A percentile compares a stretch with the other conserved stretches of the same genome.
phyloP scores from a whole-genome alignment of 179 eudicot species.

The Silene coronaria region DNA sequence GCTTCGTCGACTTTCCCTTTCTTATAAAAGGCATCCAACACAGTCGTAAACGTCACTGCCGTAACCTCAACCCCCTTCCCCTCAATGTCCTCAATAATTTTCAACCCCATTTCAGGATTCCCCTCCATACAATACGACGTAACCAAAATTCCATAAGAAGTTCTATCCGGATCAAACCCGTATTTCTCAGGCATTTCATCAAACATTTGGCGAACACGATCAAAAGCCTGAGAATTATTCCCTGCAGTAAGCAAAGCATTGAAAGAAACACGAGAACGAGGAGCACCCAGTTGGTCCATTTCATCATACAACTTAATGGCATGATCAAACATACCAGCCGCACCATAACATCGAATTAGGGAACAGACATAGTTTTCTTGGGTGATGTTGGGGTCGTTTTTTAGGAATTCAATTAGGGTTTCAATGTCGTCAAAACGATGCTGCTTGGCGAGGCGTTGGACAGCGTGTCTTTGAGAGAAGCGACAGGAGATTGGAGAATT shows the following conservation, averaged over 20 bases:
- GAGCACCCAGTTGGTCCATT: slow-evolving; percentile 65
- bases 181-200: slow-evolving; percentile 57
- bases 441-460: slow-evolving; percentile 64
- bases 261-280: slow-evolving; percentile 50
- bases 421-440: slow-evolving; percentile 59
- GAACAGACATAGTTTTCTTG: slow-evolving; percentile 54
- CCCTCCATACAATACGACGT: slow-evolving; percentile 61
- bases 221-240: slow-evolving; percentile 35
- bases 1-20: slow-evolving; percentile 52
- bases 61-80: slow-evolving; percentile 55
- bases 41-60: slow-evolving; percentile 44
- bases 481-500: slow-evolving; percentile 45
- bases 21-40: slow-evolving; percentile 46
- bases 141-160: slow-evolving; percentile 57
- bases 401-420: slow-evolving; percentile 56
- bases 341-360: slow-evolving; percentile 63
- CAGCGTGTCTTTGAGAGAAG: slow-evolving; percentile 51
- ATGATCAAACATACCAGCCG: slow-evolving; percentile 62
- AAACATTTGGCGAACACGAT: slow-evolving; percentile 49
- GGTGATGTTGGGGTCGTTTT: too few relatives aligned
- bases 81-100: slow-evolving; percentile 49
- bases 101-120: slow-evolving; percentile 42
- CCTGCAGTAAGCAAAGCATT: slow-evolving; percentile 59
- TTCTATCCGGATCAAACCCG: slow-evolving; percentile 43
- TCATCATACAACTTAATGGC: slow-evolving; percentile 50